A percentile compares a stretch with the other conserved stretches of the same genome.
These are phyloP conservation scores for Williopsis jadinii DNA, from an alignment of 1,139 yeast genomes.

Conservation along the genomic window DNA sequence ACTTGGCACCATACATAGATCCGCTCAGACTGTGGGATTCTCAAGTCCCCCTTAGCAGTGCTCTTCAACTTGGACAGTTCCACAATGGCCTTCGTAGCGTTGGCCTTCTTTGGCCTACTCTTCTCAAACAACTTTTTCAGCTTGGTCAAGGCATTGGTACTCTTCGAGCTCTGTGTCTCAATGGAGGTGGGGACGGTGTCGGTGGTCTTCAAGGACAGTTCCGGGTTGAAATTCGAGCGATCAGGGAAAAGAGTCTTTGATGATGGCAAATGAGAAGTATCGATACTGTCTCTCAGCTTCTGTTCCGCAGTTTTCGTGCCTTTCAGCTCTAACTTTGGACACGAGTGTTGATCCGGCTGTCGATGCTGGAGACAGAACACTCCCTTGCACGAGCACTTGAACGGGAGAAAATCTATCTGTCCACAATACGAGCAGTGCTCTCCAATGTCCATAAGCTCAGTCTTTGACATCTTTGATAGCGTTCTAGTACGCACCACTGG, in stretches of 20 bases:
- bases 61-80: conserved; percentile 40
- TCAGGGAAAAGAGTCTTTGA: conserved; percentile 52
- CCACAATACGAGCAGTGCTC: conserved; percentile 58
- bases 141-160: conserved; percentile 36
- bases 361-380: conserved; percentile 57
- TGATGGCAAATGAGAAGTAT: conserved; percentile 18
- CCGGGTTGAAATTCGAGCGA: conserved; percentile 31
- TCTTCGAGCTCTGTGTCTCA: conserved; percentile 15
- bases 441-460: conserved; percentile 61
- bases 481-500: too few relatives aligned
- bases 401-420: conserved; percentile 64
- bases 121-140: conserved; percentile 37
- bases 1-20: conserved; percentile 57
- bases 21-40: conserved; percentile 48
- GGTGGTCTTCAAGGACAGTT: conserved; percentile 11
- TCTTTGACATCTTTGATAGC: conserved; percentile 13
- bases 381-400: conserved; percentile 52
- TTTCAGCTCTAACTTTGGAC: conserved; percentile 22
- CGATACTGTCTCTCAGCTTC: conserved; percentile 12
- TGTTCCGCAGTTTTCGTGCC: neutral
- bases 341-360: conserved; percentile 38
- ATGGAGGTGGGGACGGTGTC: conserved; percentile 12
- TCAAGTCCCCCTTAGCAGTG: conserved; percentile 62
- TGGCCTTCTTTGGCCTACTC: conserved; percentile 9
- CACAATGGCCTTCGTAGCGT: conserved; percentile 25